phyloP scores from a whole-genome alignment of 2,329 filamentous ascomycete species.

The Sphaerulina musiva region DNA sequence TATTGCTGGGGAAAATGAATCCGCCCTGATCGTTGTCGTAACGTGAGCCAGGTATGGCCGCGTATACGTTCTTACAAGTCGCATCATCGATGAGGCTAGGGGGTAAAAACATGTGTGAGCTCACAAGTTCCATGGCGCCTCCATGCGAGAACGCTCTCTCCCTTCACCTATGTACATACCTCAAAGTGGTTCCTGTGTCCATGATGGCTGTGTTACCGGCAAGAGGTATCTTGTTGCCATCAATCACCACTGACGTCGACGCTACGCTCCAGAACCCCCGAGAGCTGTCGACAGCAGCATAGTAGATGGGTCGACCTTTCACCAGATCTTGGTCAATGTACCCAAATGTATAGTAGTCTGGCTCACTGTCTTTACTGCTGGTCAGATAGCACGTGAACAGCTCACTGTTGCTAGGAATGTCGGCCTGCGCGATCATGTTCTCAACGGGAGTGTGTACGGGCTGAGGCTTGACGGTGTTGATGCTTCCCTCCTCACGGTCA shows the following conservation, averaged over 20 bases:
- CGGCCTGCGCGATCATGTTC: conserved; percentile 57
- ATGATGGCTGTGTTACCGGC: conserved; percentile 59
- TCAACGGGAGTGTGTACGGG: conserved; percentile 58
- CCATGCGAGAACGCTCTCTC: not conserved
- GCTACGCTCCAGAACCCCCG: conserved; percentile 64
- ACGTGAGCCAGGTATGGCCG: conserved; percentile 53
- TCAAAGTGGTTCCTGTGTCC: conserved; percentile 64
- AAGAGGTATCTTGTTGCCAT: conserved; percentile 48
- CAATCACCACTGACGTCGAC: conserved; percentile 51
- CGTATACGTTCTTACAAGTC: conserved; percentile 57
- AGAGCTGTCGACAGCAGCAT: conserved; percentile 56
- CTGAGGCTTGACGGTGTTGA: conserved; percentile 39
- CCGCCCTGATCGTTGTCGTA: conserved; percentile 40
- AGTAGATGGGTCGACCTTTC: conserved; percentile 41
- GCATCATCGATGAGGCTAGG: conserved; percentile 55
- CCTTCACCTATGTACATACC: not conserved
- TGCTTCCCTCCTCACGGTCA: conserved; percentile 37
- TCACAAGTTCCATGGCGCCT: not conserved
- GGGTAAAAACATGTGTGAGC: not conserved
- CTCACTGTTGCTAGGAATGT: conserved; percentile 48
- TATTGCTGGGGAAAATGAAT: conserved; percentile 55
- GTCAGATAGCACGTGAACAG: conserved; percentile 62
- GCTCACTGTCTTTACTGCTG: conserved; percentile 45
- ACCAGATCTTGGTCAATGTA: conserved; percentile 59
- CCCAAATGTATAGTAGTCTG: conserved; percentile 64